Evolutionary conservation across 441 rosid species (phyloP).

Genomic region (Pelargonium citronellum): DNA sequence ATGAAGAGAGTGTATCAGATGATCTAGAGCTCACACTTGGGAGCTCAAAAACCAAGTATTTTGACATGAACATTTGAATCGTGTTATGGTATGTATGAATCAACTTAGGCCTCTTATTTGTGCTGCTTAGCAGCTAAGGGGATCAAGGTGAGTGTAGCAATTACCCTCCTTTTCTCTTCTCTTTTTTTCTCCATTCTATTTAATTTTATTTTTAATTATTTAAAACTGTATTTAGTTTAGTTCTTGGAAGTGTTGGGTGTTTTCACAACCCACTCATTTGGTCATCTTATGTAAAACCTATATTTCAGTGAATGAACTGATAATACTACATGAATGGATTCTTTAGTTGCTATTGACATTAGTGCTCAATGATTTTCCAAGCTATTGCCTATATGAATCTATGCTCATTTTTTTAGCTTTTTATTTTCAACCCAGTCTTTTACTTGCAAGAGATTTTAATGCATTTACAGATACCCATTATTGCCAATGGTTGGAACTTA

Average conservation of each 20-base stretch:
- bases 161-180: not conserved
- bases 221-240: constrained; percentile 9
- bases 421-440: constrained; percentile 3
- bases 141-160: constrained; percentile 22
- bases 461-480: too few species aligned
- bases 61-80: constrained; percentile 7
- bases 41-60: constrained; percentile 51
- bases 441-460: too few species aligned
- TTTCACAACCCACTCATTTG: constrained; percentile 1
- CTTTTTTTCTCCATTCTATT: not conserved
- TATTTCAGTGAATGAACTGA: constrained; percentile 11
- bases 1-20: constrained; percentile 64
- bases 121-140: too few species aligned
- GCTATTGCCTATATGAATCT: too few species aligned
- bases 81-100: too few species aligned
- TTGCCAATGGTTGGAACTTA: too few species aligned
- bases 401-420: not conserved
- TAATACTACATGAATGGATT: constrained; percentile 15
- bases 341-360: too few species aligned
- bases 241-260: constrained; percentile 17
- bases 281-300: not conserved
- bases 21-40: constrained; percentile 77
- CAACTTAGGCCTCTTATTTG: too few species aligned
- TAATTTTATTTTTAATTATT: not conserved
- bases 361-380: too few species aligned